Percentiles rank a stretch among this genome's conserved stretches.
These are phyloP conservation scores for Beauveria scarabaeidicola DNA, from an alignment of 2,329 filamentous ascomycete genomes.

Conservation along the genomic window DNA sequence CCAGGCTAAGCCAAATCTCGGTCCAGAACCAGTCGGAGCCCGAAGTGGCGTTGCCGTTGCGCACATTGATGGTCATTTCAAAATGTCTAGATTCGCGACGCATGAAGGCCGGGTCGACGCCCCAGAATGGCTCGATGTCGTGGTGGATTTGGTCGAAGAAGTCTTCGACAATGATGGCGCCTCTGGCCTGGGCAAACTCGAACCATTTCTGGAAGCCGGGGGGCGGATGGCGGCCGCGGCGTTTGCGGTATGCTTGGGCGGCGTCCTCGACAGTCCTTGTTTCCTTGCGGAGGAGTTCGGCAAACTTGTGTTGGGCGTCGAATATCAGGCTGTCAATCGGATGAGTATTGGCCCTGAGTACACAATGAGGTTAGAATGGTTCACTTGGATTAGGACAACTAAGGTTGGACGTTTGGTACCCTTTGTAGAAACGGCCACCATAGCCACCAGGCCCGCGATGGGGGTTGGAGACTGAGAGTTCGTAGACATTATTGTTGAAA, in stretches of 20 bases:
- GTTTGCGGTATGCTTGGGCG: constrained; percentile 48
- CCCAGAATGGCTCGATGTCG: constrained; percentile 52
- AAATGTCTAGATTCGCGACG: constrained; percentile 45
- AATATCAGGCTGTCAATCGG: constrained; percentile 47
- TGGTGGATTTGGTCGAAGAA: constrained; percentile 58
- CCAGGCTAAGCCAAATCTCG: constrained; percentile 45
- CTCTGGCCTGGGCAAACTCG: constrained; percentile 41
- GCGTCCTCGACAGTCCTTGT: constrained; percentile 45
- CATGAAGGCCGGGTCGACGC: constrained; percentile 36
- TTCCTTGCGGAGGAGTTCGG: constrained; percentile 31
- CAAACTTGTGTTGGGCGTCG: constrained; percentile 33
- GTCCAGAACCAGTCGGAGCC: constrained; percentile 51
- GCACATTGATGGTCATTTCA: constrained; percentile 54
- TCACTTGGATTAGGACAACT: no score
- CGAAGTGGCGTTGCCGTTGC: constrained; percentile 42
- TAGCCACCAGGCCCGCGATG: neutral
- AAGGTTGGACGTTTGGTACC: neutral
- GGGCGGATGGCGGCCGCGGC: constrained; percentile 53
- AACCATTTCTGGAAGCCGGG: constrained; percentile 56
- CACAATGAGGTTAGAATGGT: neutral
- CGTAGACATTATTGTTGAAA: constrained; percentile 17
- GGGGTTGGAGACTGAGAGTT: constrained; percentile 1
- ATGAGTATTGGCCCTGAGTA: constrained; percentile 23
- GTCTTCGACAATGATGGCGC: constrained; percentile 50
- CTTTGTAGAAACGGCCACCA: constrained; percentile 7